These are phyloP conservation scores for Penicillium crustosum DNA, from an alignment of 2,329 filamentous ascomycete genomes.

Conservation along the genomic window DNA sequence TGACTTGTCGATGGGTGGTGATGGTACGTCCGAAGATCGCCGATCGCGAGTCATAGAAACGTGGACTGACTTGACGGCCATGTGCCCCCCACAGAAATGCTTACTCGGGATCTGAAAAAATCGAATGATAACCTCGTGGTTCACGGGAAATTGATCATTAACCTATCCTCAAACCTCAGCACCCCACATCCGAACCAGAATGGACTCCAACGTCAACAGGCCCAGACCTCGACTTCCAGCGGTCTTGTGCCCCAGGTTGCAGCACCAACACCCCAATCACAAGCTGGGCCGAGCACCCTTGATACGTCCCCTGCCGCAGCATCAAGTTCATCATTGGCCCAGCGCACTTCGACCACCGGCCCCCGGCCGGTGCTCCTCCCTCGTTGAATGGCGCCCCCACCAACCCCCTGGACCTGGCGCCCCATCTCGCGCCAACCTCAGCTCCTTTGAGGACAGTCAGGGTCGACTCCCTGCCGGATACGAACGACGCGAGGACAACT, in stretches of 20 bases:
- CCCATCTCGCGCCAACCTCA: slow-evolving; percentile 62
- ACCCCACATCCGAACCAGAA: slow-evolving; percentile 61
- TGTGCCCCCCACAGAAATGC: slow-evolving; percentile 68
- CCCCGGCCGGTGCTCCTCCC: slow-evolving; percentile 42
- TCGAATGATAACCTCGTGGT: slow-evolving; percentile 97
- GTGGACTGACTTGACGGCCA: slow-evolving; percentile 20
- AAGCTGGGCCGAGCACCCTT: slow-evolving; percentile 28
- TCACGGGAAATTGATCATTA: slow-evolving; percentile 95
- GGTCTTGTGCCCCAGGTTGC: slow-evolving; percentile 38
- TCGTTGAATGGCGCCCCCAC: slow-evolving; percentile 42
- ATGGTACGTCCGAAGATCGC: slow-evolving; percentile 63
- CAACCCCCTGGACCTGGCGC: slow-evolving; percentile 36
- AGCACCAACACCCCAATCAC: slow-evolving; percentile 27
- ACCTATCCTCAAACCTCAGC: slow-evolving; percentile 85
- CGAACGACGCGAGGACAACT: slow-evolving; percentile 92
- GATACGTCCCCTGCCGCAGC: slow-evolving; percentile 34
- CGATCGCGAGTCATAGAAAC: slow-evolving; percentile 5
- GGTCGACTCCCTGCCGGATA: slow-evolving; percentile 88
- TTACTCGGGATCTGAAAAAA: slow-evolving; percentile 94
- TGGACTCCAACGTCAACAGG: slow-evolving; percentile 37
- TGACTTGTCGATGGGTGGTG: slow-evolving; percentile 82
- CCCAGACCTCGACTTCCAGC: slow-evolving; percentile 40
- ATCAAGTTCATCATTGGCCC: slow-evolving; percentile 36
- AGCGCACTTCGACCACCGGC: slow-evolving; percentile 38
- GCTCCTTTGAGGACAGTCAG: slow-evolving; percentile 94